Evolutionary conservation across 1,139 yeast genomes (phyloP), one percentile per base, ranked within the genome.

Genomic region (Blastobotrys apis): DNA sequence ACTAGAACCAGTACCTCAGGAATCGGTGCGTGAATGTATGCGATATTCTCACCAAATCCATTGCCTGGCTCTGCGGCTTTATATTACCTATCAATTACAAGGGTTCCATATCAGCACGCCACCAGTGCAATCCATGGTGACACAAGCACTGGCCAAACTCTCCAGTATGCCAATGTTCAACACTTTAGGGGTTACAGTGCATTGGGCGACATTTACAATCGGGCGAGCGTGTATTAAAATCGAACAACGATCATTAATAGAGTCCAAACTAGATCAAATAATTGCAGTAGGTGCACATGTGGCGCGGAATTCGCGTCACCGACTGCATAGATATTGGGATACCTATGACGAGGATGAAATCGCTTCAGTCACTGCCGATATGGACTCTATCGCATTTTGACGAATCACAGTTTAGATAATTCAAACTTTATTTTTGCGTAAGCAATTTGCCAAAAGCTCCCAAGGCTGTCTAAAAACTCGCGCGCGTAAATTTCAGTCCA

Each of bases 141-240:
- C 32, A 39, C 23, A 33, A 23, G 21, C 37, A 21, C n/a, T 47
- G 36, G 38, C 39, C 6, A 27, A 43, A 32, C 37, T 50, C 13
- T 41, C 41, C 30, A n/a, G 15, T 33, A 37, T 49, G 38, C 53
- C 53, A 15, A 26, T 50, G 29, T 41, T 36, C 16, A 27, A 53
- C 51, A 41, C 48, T 59, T 37, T 54, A 39, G 50, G 58, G 40
- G 44, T 52, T 36, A 36, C 49, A 26, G 49, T 55, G 37, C 52
- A 53, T 39, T 47, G 55, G 57, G 44, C 49, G 3, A 41, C 42
- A 20, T 45, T 41, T 40, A 41, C 53, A 51, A 47, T 54, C 34
- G 49, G 55, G 33, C 35, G 45, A 42, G 47, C 55, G 48, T 37
- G 54, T 44, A 36, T 44, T 17, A 32, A 48, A 41, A 52, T 56